Evolutionary conservation across 371 early-diverging fungal species (phyloP), one percentile per base, ranked within the genome.

Genomic region (Parasitella parasitica): DNA sequence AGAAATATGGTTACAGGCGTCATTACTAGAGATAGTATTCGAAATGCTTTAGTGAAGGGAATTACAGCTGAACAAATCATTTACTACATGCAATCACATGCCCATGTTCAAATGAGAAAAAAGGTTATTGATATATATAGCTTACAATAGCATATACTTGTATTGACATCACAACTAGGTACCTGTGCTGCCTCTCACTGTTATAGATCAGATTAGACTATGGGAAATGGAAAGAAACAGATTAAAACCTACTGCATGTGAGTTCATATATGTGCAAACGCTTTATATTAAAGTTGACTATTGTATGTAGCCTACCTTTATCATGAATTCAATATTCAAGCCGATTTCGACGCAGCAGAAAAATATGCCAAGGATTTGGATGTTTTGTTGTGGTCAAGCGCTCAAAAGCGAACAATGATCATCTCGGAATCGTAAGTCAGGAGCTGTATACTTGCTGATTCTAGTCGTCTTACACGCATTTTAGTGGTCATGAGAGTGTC

Each of bases 181-280:
- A 3, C 95, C 95, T 0, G 76, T 94, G n/a, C 67, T 99, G 46
- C 98, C 99, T 0, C 65, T 89, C 12, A 96, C 97, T 1, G 95
- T 99, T 4, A 86, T 94, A 0, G 99, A 98, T 78, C 99, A 99
- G 76, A 93, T 99, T 30, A 81, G 91, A 34, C 75, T 99, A 58
- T 99, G 99, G 99, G 99, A 99, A 74, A 88, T 91, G 77, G 99
- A 99, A 72, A 85, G 93, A 65, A 94, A 98, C 64, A 83, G 99
- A 27, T 77, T 99, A 22, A 76, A 81, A 9, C 81, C 87, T 5
- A 75, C 71, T 12, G 48, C 74, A 69, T 78, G 84, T 81, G 68
- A 63, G 62, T 34, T 39, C 27, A 6, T 57, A 49, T 32, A 26
- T 35, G 24, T 27, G 2, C 61, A n/a, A n/a, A n/a, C n/a, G n/a